phyloP scores from a whole-genome alignment of 306 rosid genomes.

The Fragaria ananassa region DNA sequence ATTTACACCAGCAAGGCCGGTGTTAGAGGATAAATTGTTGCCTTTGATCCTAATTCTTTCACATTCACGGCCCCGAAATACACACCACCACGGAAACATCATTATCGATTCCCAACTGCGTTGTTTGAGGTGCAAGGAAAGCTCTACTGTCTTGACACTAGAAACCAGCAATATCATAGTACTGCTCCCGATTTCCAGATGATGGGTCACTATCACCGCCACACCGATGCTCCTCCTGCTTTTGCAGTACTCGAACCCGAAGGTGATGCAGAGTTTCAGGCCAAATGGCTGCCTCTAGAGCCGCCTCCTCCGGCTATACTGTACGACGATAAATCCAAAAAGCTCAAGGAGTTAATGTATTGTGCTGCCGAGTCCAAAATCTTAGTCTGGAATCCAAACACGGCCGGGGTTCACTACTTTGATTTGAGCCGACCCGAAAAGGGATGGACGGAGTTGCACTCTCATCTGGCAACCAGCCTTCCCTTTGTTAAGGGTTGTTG shows the following conservation, averaged over 20 bases:
- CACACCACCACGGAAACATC: neutral
- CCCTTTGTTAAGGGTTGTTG: neutral
- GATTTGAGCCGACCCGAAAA: neutral
- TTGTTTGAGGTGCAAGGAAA: neutral
- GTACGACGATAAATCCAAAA: neutral
- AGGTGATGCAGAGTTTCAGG: neutral
- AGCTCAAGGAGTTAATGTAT: neutral
- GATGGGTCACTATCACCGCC: neutral
- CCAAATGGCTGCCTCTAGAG: neutral
- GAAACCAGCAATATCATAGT: neutral
- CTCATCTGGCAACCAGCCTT: neutral
- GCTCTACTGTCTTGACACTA: neutral
- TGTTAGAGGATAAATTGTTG: neutral
- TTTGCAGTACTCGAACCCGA: neutral
- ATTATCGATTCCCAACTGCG: neutral
- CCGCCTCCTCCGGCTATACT: neutral
- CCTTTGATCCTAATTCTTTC: neutral
- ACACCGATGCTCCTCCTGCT: neutral
- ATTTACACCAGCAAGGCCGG: neutral
- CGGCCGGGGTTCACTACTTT: neutral
- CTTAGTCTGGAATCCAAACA: neutral
- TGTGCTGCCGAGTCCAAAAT: neutral
- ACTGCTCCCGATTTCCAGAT: neutral
- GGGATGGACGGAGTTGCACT: neutral
- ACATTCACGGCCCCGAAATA: neutral